These are phyloP conservation scores for Thamnidium elegans DNA, from an alignment of 192 early-diverging fungal species.

Conservation along the genomic window DNA sequence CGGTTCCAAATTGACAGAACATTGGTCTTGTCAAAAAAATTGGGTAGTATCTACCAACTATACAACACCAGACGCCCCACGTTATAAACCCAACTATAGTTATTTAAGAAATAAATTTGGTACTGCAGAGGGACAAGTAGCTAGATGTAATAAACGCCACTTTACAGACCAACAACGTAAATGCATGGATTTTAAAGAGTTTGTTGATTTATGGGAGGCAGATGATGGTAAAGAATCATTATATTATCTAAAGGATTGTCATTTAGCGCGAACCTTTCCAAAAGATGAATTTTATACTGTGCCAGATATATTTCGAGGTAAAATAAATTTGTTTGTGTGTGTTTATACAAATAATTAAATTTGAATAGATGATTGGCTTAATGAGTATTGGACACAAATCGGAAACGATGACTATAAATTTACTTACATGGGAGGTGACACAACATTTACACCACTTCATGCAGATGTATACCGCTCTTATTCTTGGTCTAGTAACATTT, in stretches of 20 bases:
- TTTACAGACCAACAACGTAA: slow-evolving; percentile 64
- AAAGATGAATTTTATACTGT: slow-evolving; percentile 39
- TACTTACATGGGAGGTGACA: slow-evolving; percentile 68
- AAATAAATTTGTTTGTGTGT: not conserved
- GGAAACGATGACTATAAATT: slow-evolving; percentile 72
- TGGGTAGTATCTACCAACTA: slow-evolving; percentile 44
- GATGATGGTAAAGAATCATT: not conserved
- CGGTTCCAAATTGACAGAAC: slow-evolving; percentile 41
- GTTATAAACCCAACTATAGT: slow-evolving; percentile 41
- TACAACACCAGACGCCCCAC: slow-evolving; percentile 13
- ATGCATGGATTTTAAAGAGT: slow-evolving; percentile 53
- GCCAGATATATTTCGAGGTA: slow-evolving; percentile 48
- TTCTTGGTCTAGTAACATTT: slow-evolving; percentile 75
- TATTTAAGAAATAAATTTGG: slow-evolving; percentile 40
- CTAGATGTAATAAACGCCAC: slow-evolving; percentile 53
- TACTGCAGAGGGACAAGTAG: slow-evolving; percentile 51
- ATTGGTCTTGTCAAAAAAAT: slow-evolving; percentile 55
- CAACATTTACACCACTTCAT: slow-evolving; percentile 74
- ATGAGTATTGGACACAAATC: slow-evolving; percentile 51
- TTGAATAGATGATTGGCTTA: slow-evolving; percentile 65
- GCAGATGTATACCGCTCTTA: slow-evolving; percentile 75
- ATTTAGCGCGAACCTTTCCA: slow-evolving; percentile 51
- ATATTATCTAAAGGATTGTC: slow-evolving; percentile 73
- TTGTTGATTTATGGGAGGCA: slow-evolving; percentile 51
- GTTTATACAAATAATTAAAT: not conserved